Evolutionary conservation across 2,329 filamentous ascomycete genomes (phyloP), one percentile per base, ranked within the genome.

Genomic region (Phyllosticta citrichinensis): DNA sequence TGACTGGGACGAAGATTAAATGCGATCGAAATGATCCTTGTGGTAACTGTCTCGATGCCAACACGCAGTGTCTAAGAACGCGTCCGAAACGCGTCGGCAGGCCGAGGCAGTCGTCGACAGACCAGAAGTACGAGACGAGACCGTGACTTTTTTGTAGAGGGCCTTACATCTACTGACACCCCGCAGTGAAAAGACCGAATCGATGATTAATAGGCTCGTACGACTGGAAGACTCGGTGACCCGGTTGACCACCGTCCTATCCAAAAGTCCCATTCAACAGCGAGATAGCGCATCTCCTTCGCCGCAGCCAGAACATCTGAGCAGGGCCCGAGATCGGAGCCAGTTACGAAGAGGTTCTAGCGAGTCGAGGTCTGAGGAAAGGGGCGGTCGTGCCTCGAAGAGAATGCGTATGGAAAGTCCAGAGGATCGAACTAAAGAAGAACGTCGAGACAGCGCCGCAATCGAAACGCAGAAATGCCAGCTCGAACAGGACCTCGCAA

Each of bases 11-110:
- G n/a, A 30, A 72, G 70, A 69, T 73, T 27, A 73, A 71, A 63
- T 73, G 71, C 52, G 67, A 73, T 61, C 68, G 71, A 24, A 66
- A 71, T 54, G 68, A 71, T 19, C 71, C 71, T 35, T 73, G 71
- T 54, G 64, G 64, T 27, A 71, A 69, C 51, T 73, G 71, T 53
- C 53, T 66, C 55, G 60, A 57, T 30, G 64, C 67, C 9, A 68
- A 68, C 57, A 62, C 63, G 8, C 64, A 69, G 11, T 73, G 70
- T 57, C 65, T 72, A n/a, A 68, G 71, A 17, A 70, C 69, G 30
- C 66, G 60, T 3, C 55, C 52, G 2, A 62, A 54, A 27, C 60
- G 56, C 19, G 55, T 57, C 25, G 60, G 60, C 5, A 50, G 60
- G 19, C 60, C 60, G 11, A 55, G 60, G 40, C 58, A 57, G 14